Conservation (phyloP, 2,329 filamentous ascomycete genomes). For the Aphanoascus verrucosus region DNA sequence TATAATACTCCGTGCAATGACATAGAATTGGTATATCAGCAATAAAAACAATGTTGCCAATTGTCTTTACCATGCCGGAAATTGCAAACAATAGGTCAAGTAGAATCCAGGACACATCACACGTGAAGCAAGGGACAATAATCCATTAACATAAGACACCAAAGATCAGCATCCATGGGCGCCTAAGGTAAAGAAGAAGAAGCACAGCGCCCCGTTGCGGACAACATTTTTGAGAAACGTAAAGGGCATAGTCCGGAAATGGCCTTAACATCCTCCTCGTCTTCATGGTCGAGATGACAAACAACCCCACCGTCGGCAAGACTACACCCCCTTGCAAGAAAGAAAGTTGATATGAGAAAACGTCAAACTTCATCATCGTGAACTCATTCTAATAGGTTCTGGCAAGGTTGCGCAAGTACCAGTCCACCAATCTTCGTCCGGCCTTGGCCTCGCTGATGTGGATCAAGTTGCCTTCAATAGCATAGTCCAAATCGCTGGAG, state of each 20-base stretch:
- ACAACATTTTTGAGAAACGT: neutral
- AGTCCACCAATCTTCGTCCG: conserved; percentile 91
- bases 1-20: neutral
- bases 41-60: neutral
- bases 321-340: neutral
- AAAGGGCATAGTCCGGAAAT: neutral
- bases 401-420: conserved; percentile 95
- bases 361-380: neutral
- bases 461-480: conserved; percentile 91
- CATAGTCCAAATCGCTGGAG: conserved; percentile 92
- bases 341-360: conserved; percentile 1
- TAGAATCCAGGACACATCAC: no score
- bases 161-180: neutral
- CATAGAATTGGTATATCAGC: neutral
- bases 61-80: neutral
- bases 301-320: neutral
- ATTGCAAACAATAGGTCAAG: neutral
- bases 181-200: neutral
- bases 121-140: neutral
- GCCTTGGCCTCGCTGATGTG: conserved; percentile 99
- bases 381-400: conserved; percentile 65
- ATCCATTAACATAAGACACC: conserved; percentile 4
- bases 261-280: neutral
- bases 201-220: neutral
- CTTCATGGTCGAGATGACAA: neutral